These are phyloP conservation scores for Tolypocladium guangdongense DNA, from an alignment of 2,329 filamentous ascomycete species.

Conservation along the genomic window DNA sequence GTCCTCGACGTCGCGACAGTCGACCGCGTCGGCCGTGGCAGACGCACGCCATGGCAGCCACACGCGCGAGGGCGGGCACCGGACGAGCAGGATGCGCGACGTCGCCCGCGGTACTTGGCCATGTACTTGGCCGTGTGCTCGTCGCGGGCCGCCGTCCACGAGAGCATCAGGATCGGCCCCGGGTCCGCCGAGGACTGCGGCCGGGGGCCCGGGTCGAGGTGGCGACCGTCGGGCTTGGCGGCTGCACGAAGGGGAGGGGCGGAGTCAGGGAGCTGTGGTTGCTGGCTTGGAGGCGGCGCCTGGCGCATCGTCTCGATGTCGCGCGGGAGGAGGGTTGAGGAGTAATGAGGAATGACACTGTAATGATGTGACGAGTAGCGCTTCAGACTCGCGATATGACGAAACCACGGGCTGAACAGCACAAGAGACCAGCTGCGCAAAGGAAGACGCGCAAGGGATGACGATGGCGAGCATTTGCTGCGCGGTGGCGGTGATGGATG, in stretches of 20 bases:
- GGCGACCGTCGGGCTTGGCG: conserved; percentile 25
- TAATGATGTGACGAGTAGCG: neutral
- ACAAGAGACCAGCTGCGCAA: neutral
- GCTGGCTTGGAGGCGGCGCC: neutral
- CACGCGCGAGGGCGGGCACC: conserved; percentile 26
- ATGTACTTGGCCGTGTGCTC: conserved; percentile 42
- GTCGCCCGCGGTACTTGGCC: conserved; percentile 28
- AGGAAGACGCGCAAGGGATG: neutral
- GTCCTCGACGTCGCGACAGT: conserved; percentile 33
- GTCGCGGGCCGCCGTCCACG: conserved; percentile 42
- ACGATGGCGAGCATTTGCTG: neutral
- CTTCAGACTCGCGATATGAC: neutral
- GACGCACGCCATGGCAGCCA: conserved; percentile 20
- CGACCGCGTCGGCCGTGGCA: conserved; percentile 36
- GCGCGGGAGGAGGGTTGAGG: neutral
- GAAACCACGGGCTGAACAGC: neutral
- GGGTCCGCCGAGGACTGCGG: conserved; percentile 16
- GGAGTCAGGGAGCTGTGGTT: neutral
- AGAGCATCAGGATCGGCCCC: conserved; percentile 34
- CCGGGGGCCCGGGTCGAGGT: conserved; percentile 19
- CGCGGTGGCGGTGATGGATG: neutral
- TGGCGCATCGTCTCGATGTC: neutral
- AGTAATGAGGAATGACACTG: neutral
- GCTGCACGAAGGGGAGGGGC: conserved; percentile 24
- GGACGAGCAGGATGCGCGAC: conserved; percentile 35